Base-by-base conservation (phyloP, 768 basidiomycete genomes). In the Trametes gibbosa region DNA sequence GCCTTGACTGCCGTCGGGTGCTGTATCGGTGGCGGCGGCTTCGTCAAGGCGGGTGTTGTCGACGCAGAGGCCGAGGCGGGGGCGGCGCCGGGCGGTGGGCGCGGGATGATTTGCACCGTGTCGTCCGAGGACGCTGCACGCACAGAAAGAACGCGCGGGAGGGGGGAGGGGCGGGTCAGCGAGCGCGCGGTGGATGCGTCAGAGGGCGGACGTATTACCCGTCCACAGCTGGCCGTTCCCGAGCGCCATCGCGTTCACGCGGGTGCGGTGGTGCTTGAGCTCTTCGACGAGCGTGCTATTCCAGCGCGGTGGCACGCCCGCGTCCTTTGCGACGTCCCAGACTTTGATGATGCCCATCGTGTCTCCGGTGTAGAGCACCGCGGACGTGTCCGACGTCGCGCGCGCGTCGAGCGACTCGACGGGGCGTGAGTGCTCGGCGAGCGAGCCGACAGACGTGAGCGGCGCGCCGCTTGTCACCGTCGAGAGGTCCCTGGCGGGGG, bases 331-430 rank as follows among this genome's bases (percentile, higher is more conserved):
- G 50, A 96, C 67, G 24, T 81, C 74, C 95, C 95, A 99, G 27
- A 85, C 73, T 59, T 87, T 90, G 69, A 98, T 85, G 9, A 89
- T 70, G 2, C 96, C 97, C 87, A 98, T 90, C 3, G 92, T 95
- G 72, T 98, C 96, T 7, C 84, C 92, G 0, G 93, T 92, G 70
- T 87, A 91, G 5, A 98, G 73, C 25, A 80, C 74, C 0, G 75
- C 81, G 19, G 76, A 73, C 12, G 68, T 69, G n/a, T 75, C 76
- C 3, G 84, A 81, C 39, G 74, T 63, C 14, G 73, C 64, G 58
- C 77, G 75, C n/a, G 81, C 87, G 39, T 83, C 80, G 13, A 97
- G 71, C 59, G 84, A 84, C 70, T 93, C 92, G 8, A 98, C 85
- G 3, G 96, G 96, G 14, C 96, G 84, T 9, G 85, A 90, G 72